A percentile compares a stretch with the other conserved stretches of the same genome.
Evolutionary conservation across 2,329 filamentous ascomycete genomes (phyloP).

Genomic region (Anthostomella pinea): DNA sequence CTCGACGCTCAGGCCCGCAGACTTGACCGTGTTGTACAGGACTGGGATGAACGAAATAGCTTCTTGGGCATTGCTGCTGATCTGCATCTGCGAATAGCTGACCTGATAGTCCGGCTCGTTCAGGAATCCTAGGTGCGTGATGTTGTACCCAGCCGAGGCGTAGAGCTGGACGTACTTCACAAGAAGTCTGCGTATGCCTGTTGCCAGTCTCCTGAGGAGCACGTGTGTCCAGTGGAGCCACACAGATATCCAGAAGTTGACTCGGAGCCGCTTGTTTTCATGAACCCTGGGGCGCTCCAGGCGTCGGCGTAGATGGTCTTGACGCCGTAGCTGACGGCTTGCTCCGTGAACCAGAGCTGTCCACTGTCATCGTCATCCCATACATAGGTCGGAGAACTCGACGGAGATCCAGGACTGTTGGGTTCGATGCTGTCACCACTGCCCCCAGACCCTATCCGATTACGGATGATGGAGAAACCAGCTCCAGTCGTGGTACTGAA

Average conservation of each 20-base stretch:
- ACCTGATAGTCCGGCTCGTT: slow-evolving; percentile 42
- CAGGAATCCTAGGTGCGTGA: slow-evolving; percentile 45
- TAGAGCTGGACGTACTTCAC: slow-evolving; percentile 47
- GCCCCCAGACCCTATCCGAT: slow-evolving; percentile 41
- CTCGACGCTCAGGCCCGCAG: slow-evolving; percentile 34
- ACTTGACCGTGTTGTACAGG: slow-evolving; percentile 38
- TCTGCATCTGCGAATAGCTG: slow-evolving; percentile 36
- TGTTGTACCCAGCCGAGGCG: slow-evolving; percentile 37
- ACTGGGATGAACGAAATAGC: slow-evolving; percentile 30
- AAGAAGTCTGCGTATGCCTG: slow-evolving; percentile 47
- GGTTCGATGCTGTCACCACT: slow-evolving; percentile 38
- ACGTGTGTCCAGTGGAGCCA: slow-evolving; percentile 36
- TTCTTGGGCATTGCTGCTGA: slow-evolving; percentile 31
- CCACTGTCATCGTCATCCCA: slow-evolving; percentile 46
- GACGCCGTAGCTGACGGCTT: slow-evolving; percentile 41
- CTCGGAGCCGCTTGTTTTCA: slow-evolving; percentile 42
- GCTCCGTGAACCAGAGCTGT: slow-evolving; percentile 50
- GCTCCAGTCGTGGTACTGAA: slow-evolving; percentile 44
- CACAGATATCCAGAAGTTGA: slow-evolving; percentile 33
- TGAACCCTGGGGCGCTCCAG: slow-evolving; percentile 45
- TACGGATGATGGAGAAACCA: slow-evolving; percentile 48
- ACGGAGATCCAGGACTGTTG: slow-evolving; percentile 40
- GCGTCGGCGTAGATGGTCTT: slow-evolving; percentile 41
- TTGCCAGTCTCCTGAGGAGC: slow-evolving; percentile 41
- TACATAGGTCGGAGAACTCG: slow-evolving; percentile 38